Evolutionary conservation across 768 basidiomycete species (phyloP), one percentile per base, ranked within the genome.

Genomic region (Pisolithus microcarpus): DNA sequence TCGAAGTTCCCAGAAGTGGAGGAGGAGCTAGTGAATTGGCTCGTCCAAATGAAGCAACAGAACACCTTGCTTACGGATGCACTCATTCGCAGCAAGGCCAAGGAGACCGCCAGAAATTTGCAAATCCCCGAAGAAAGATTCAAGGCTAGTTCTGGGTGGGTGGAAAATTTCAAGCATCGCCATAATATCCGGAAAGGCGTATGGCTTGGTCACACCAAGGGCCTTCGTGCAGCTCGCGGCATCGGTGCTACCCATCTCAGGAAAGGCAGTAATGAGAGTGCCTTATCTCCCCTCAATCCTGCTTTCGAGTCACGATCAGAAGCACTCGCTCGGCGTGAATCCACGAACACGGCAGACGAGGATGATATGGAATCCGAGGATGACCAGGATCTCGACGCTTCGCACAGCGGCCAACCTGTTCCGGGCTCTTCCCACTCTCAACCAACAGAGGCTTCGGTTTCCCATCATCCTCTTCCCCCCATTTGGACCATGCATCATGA

Each of bases 81-180:
- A 7, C 58, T 67, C 52, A 77, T 82, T 50, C 81, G 84, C 52
- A 70, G 71, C 28, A 81, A 83, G 60, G 90, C 90, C 19, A 80
- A 81, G 55, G 77, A 81, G 55, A 75, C 86, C 54, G 87, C 84
- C 1, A 68, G 72, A 39, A 61, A 56, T 7, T 74, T 82, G 46
- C 71, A 75, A 47, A 80, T 85, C 53, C 63, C 75, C 43, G 77
- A 82, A 52, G 84, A 87, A 51, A 77, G 79, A 64, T 94, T 94
- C 78, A 93, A 92, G 69, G 91, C 87, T n/a, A 88, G 85, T 61
- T 82, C 85, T 9, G 89, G 90, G 4, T 94, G 91, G 91, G 77
- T 94, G 49, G 90, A 93, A 64, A 90, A 90, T 65, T 94, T 92
- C 74, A 93, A 92, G 70, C 77, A 80, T 58, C 82, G 91, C 31